phyloP scores from a whole-genome alignment of 1,139 yeast genomes.

The Hyphopichia burtonii region DNA sequence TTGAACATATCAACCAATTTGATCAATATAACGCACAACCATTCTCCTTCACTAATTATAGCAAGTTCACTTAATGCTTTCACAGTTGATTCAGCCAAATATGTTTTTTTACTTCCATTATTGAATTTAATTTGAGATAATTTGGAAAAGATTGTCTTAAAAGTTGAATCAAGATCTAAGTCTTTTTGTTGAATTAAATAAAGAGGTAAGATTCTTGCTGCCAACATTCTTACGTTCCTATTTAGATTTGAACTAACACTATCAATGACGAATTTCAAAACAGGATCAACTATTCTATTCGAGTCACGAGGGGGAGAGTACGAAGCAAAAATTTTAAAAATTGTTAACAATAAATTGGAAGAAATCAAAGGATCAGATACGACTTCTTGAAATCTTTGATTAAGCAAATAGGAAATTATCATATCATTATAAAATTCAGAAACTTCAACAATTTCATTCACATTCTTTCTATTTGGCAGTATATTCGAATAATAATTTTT shows the following conservation, averaged over 20 bases:
- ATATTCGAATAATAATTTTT: conserved; percentile 23
- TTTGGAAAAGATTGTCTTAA: conserved; percentile 33
- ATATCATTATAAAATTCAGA: conserved; percentile 22
- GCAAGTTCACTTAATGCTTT: conserved; percentile 63
- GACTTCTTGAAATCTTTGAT: conserved; percentile 7
- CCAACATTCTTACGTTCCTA: conserved; percentile 53
- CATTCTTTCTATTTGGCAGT: conserved; percentile 19
- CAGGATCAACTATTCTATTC: conserved; percentile 11
- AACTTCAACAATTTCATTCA: conserved; percentile 22
- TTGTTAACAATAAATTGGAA: conserved; percentile 43
- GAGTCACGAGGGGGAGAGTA: conserved; percentile 40
- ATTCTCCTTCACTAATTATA: conserved; percentile 56
- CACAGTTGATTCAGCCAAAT: conserved; percentile 63
- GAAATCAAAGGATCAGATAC: conserved; percentile 25
- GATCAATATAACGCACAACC: conserved; percentile 58
- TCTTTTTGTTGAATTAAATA: conserved; percentile 37
- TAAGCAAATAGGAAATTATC: conserved; percentile 18
- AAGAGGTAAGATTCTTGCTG: conserved; percentile 48
- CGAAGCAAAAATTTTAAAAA: conserved; percentile 49
- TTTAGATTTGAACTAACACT: conserved; percentile 24
- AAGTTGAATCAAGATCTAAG: conserved; percentile 31
- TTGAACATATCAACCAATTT: conserved; percentile 61
- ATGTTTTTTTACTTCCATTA: conserved; percentile 19
- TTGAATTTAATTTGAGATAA: conserved; percentile 37
- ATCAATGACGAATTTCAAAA: conserved; percentile 22